Evolutionary conservation across 257 asterid genomes (phyloP).

Genomic region (Rauvolfia tetraphylla): DNA sequence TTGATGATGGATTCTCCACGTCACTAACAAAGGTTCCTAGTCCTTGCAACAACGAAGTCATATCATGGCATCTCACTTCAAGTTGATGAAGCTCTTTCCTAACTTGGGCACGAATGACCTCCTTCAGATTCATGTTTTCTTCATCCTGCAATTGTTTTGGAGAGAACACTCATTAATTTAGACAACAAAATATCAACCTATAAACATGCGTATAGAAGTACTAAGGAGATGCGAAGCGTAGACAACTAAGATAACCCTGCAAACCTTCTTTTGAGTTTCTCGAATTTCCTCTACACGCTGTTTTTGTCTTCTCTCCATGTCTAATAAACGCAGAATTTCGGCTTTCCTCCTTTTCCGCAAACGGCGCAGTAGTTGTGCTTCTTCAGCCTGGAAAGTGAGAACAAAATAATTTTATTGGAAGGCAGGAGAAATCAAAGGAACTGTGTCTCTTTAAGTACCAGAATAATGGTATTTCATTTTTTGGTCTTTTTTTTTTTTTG

Average conservation of each 20-base stretch:
- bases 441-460: neutral
- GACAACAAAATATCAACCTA: neutral
- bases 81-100: conserved; percentile 52
- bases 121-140: conserved; percentile 85
- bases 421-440: neutral
- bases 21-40: conserved; percentile 48
- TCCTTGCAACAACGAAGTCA: conserved; percentile 66
- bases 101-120: conserved; percentile 62
- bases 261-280: conserved; percentile 72
- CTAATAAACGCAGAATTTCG: conserved; percentile 70
- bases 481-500: no score
- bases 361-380: conserved; percentile 53
- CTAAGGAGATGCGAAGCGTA: neutral
- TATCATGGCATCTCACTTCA: conserved; percentile 55
- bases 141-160: conserved; percentile 52
- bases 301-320: conserved; percentile 93
- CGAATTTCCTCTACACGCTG: conserved; percentile 86
- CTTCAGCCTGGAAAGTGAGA: conserved; percentile 64
- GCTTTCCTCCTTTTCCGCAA: conserved; percentile 67
- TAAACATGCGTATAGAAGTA: neutral
- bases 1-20: conserved; percentile 49
- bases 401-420: conserved; percentile 6
- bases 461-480: no score
- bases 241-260: conserved; percentile 8
- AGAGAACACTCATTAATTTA: conserved; percentile 5